Conservation (phyloP, 305 asterid genomes). For the Solanum hybrid region DNA sequence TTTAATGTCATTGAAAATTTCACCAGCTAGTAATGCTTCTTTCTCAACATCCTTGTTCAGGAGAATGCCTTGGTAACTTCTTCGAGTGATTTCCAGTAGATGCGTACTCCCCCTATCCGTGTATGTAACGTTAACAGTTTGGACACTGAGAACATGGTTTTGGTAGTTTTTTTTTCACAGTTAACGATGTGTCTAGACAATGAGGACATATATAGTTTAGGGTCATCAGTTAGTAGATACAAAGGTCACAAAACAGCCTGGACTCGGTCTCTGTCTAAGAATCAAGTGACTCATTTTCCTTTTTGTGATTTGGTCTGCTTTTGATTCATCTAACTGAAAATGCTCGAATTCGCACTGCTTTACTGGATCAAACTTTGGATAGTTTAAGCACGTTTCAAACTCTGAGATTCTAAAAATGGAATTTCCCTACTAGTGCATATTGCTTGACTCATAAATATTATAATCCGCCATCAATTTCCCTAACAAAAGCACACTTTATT, state of each 20-base stretch:
- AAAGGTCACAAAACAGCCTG: not conserved
- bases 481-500: not conserved
- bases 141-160: not conserved
- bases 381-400: not conserved
- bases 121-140: not conserved
- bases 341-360: not conserved
- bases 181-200: not conserved
- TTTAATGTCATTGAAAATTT: conserved; percentile 6
- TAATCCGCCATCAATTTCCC: not conserved
- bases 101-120: not conserved
- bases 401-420: not conserved
- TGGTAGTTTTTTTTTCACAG: not conserved
- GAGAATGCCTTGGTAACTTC: conserved; percentile 2
- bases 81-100: not conserved
- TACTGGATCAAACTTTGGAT: not conserved
- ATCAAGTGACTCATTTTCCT: not conserved
- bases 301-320: not conserved
- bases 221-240: not conserved
- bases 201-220: not conserved
- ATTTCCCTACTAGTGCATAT: not conserved
- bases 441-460: not conserved
- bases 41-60: not conserved
- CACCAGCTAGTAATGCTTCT: conserved; percentile 8
- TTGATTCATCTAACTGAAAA: not conserved
- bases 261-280: not conserved